Base-by-base conservation (phyloP, 805 yeast genomes). In the Kodamaea leandrae region DNA sequence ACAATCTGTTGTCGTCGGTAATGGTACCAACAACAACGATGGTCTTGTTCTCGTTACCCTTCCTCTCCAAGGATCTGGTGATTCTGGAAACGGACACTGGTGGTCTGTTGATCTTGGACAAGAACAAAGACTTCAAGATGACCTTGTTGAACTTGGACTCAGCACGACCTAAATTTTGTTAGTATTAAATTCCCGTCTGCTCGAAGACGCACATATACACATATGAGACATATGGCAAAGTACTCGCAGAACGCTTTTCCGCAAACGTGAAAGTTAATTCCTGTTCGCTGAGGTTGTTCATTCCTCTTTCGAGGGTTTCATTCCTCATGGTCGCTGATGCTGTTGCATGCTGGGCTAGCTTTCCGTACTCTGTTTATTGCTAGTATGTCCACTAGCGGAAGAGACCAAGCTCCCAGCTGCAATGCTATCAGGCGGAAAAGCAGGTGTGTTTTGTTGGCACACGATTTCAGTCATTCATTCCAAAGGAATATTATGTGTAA, bases 141-240 rank as follows among this genome's bases (percentile, higher is more conserved):
- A 90, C 88, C 83, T 86, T 88, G 96, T 93, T 93, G 95, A 93
- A 93, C 69, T 90, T 83, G 75, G 96, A 88, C 73, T 90, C 97
- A 65, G 98, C 91, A 80, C 99, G 96, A 80, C 96, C 96, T 68
- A 59, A 17, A 77, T 58, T 20, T 29, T 34, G 68, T 64, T 66
- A 68, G 70, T 67, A 64, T 43, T 41, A n/a, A 41, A 43, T 39
- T 30, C 37, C 37, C 33, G 25, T 71, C 76, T 71, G 76, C 76
- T 71, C 74, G 62, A 65, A 58, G 64, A 60, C 75, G 63, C 64
- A 54, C 62, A 51, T 33, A 33, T 23, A 36, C 40, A 43, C 47
- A 34, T 43, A 32, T 16, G 23, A 23, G 19, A 10, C 20, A 27
- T 26, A 16, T 42, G 41, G 49, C 35, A 33, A 45, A 48, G 63